Base-by-base conservation (phyloP, 2,329 filamentous ascomycete species). In the Diaporthe sp. region DNA sequence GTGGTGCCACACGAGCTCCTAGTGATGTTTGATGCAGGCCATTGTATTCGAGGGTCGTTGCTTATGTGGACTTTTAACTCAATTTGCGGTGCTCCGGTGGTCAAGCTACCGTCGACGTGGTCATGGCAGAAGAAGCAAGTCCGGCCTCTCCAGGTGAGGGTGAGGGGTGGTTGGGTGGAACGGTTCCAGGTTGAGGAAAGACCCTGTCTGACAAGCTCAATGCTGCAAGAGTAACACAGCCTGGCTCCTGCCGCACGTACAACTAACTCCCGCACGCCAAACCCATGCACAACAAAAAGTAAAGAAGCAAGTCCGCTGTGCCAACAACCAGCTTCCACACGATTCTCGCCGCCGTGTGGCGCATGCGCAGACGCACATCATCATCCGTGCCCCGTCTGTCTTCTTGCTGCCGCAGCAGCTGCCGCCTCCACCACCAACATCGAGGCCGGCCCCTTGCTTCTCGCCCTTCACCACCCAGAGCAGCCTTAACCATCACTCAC, bases 91-190 rank as follows among this genome's bases (percentile, higher is more conserved):
- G 25, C 28, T 37, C 44, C 3, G 62, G n/a, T 37, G 28, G 28
- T 17, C 46, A 13, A 68, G 44, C 31, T 39, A 53, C 46, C 65
- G 65, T 68, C 46, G 65, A 53, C 46, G 46, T 68, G 46, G 65
- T 68, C 65, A 34, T n/a, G 65, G 65, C 44, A 51, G 19, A 68
- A 68, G 44, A 68, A 53, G 65, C 65, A 68, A 68, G 46, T 39
- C 46, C 31, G 3, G 6, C 22, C 31, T 19, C 39, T 46, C 17
- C 39, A 39, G 7, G 46, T 53, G 65, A 68, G 65, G 65, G 46
- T 53, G 65, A 68, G 65, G 65, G 46, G 31, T 15, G 25, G 46
- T 19, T 37, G 28, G 31, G 44, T 37, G 44, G 62, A 46, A 46
- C 42, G 61, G 61, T 31, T 49, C 44, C 44, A 51, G 42, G 22